Base-by-base conservation (phyloP, 768 basidiomycete species). In the Leccinum disarticulatum region DNA sequence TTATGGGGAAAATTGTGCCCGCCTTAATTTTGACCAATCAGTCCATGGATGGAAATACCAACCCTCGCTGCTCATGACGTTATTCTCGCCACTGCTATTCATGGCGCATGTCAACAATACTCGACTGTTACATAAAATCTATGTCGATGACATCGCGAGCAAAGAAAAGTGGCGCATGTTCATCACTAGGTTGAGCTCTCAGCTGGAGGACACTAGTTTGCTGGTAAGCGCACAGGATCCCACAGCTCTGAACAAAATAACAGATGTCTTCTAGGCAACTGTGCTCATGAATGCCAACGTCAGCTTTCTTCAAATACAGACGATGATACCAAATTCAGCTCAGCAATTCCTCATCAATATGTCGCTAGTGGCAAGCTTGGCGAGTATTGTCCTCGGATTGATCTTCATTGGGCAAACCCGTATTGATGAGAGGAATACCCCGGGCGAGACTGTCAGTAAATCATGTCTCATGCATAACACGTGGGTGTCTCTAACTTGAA, bases 221-320 rank as follows among this genome's bases (percentile, higher is more conserved):
- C 79, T 81, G 55, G 86, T 87, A 55, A 55, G 81, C 56, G 43
- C 10, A 46, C 17, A 3, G 19, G 15, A 15, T 35, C 6, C 3
- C 17, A 1, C 4, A 22, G n/a, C 49, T 10, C 3, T 19, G 19
- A 11, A 4, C 1, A 14, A 7, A 43, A 17, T 55, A 10, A 59
- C 22, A 3, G 22, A n/a, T 5, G 3, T 27, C 3, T n/a, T 50
- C 3, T 49, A 87, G 85, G 80, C 79, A 1, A 83, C 82, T 1
- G 83, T 87, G 2, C 72, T 87, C 22, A 65, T 87, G 22, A 82
- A 80, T 41, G 82, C 81, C 10, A 85, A 86, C 50, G 81, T 88
- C 0, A 80, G 77, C 0, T 84, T 87, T 62, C 71, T 88, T 15
- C 80, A 83, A 4, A 85, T 87, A 33, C 73, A 76, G 25, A 73